phyloP scores from a whole-genome alignment of 2,329 filamentous ascomycete genomes.

The Coniella vitis region DNA sequence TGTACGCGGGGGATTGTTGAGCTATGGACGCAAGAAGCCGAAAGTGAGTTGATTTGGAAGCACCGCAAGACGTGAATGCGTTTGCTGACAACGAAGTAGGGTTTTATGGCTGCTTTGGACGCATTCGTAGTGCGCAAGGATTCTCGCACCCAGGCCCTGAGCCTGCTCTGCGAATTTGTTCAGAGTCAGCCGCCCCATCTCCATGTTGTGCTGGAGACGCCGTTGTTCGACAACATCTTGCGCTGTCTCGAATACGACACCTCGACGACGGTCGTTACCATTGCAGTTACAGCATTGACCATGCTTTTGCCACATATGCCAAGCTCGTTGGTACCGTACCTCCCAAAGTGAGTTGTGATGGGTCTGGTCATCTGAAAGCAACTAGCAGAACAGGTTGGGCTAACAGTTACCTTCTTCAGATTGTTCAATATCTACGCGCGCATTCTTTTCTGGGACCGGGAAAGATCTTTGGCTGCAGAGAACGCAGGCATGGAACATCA shows the following conservation, averaged over 20 bases:
- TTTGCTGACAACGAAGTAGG: conserved; percentile 33
- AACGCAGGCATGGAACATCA: conserved; percentile 34
- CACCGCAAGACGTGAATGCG: conserved; percentile 4
- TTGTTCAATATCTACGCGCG: conserved; percentile 79
- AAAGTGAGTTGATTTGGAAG: conserved; percentile 29
- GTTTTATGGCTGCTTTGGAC: conserved; percentile 61
- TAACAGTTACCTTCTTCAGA: background rate
- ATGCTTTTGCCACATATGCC: conserved; percentile 83
- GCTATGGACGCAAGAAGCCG: conserved; percentile 62
- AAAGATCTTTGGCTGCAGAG: conserved; percentile 35
- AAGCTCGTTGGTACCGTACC: conserved; percentile 58
- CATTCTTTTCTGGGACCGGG: conserved; percentile 69
- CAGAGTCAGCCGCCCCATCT: conserved; percentile 73
- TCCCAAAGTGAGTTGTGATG: conserved; percentile 42
- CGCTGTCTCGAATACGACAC: conserved; percentile 71
- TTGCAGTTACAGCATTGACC: conserved; percentile 66
- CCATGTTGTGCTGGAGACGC: conserved; percentile 64
- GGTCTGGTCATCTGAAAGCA: too few relatives aligned
- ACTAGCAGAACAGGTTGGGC: background rate
- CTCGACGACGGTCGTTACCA: conserved; percentile 68
- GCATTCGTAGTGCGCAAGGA: conserved; percentile 57
- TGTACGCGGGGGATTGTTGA: conserved; percentile 45
- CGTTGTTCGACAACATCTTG: conserved; percentile 63
- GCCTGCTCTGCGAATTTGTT: conserved; percentile 66
- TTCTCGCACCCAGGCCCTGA: conserved; percentile 57